A percentile compares a stretch with the other conserved stretches of the same genome.
Evolutionary conservation across 140 eudicot species (phyloP).

Genomic region (Cichorium intybus): DNA sequence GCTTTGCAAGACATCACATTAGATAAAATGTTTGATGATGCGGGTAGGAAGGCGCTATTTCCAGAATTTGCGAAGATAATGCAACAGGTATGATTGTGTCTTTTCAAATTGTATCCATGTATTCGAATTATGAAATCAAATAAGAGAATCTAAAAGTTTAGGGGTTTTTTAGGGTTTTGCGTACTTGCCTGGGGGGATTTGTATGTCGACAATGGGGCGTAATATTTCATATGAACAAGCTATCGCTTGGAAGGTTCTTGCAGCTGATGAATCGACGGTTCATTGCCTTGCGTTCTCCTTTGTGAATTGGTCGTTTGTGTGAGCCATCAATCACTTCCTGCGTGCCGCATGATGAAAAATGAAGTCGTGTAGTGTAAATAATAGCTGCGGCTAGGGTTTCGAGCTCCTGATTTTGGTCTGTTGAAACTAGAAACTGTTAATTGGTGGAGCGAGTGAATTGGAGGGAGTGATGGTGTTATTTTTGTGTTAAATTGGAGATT

Average conservation of each 20-base stretch:
- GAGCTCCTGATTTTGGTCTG: slow-evolving; percentile 34
- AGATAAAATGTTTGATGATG: slow-evolving; percentile 86
- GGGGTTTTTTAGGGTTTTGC: slow-evolving; percentile 58
- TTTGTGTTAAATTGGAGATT: slow-evolving; percentile 18
- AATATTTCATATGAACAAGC: slow-evolving; percentile 78
- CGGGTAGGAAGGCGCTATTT: slow-evolving; percentile 66
- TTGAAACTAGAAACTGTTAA: slow-evolving; percentile 20
- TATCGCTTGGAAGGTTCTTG: slow-evolving; percentile 89
- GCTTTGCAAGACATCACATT: slow-evolving; percentile 85
- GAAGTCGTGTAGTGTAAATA: neutral
- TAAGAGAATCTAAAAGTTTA: neutral
- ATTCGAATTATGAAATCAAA: neutral
- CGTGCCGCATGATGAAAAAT: too few species aligned
- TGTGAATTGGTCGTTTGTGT: slow-evolving; percentile 85
- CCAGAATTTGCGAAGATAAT: slow-evolving; percentile 86
- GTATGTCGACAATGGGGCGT: slow-evolving; percentile 90
- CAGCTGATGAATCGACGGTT: slow-evolving; percentile 56
- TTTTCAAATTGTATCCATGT: too few species aligned
- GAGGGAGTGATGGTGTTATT: slow-evolving; percentile 17
- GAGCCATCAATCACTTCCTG: neutral
- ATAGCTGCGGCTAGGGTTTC: slow-evolving; percentile 7
- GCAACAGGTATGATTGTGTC: slow-evolving; percentile 63
- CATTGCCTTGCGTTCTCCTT: slow-evolving; percentile 93
- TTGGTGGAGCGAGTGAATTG: slow-evolving; percentile 4
- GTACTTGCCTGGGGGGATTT: slow-evolving; percentile 81